Evolutionary conservation across 169 alveolate genomes (phyloP), one percentile per base, ranked within the genome.

Genomic region (Babesia bovis): DNA sequence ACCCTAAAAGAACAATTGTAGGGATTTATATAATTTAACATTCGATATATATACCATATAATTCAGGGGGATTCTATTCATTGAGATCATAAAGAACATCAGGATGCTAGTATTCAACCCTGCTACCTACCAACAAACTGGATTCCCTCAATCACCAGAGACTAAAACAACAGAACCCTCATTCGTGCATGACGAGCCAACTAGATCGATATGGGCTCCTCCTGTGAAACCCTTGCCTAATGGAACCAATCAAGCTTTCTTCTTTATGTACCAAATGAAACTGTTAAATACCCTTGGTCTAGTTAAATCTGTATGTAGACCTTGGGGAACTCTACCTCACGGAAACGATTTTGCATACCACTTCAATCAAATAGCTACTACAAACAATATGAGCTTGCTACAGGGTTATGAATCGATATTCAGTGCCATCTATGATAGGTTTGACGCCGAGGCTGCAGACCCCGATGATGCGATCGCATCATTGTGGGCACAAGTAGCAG

Each of bases 281-380:
- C 72, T 81, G 30, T 52, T 81, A 44, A 71, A 71, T 40, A 60
- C 88, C 17, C 79, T 81, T 26, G 88, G 71, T 10, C 58, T 81
- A 26, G 66, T 81, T 33, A 42, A 61, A 47, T 44, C 88, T 23
- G 84, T 81, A 36, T 81, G 88, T 30, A 61, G 59, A 42, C 88
- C 88, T 21, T 81, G 88, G 88, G 88, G 88, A 1, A 66, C 76
- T 25, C 77, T 68, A 7, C 88, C 84, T 28, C 50, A 71, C 33
- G 84, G 88, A 13, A 81, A 60, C 30, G 88, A 81, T 52, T 81
- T 60, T 41, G 78, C 69, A 1, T 81, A 53, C 47, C 88, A 81
- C 35, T 81, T 81, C 44, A 45, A 81, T 51, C 25, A 69, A 30
- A 81, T 81, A 17, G 71, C 82, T 9, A 70, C 65, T 10, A 61